A percentile compares a stretch with the other conserved stretches of the same genome.
Evolutionary conservation across 2,329 filamentous ascomycete species (phyloP).

Genomic region (Xylariaceae sp.): DNA sequence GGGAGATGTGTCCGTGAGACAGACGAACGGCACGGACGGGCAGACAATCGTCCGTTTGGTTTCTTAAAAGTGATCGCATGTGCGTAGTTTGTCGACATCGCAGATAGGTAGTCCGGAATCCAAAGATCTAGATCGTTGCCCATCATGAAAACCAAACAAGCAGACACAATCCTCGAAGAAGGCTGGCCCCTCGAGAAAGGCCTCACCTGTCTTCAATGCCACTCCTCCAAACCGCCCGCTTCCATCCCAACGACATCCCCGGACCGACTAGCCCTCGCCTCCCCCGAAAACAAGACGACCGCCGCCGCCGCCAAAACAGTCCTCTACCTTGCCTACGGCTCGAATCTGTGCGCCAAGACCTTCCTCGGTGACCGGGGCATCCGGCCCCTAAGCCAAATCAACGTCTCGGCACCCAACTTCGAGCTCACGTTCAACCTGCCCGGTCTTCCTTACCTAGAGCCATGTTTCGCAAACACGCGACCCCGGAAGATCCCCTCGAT

Average conservation of each 20-base stretch:
- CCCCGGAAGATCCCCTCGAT: slow-evolving; percentile 48
- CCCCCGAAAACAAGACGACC: slow-evolving; percentile 17
- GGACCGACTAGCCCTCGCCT: slow-evolving; percentile 36
- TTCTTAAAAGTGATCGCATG: too few relatives aligned
- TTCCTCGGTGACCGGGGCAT: slow-evolving; percentile 76
- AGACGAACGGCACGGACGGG: too few relatives aligned
- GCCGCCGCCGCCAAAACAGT: slow-evolving; percentile 42
- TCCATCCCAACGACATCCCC: slow-evolving; percentile 36
- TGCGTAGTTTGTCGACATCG: too few relatives aligned
- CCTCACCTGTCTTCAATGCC: too few relatives aligned
- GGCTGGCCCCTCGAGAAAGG: too few relatives aligned
- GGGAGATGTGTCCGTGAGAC: too few relatives aligned
- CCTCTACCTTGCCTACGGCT: slow-evolving; percentile 85
- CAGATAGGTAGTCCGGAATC: too few relatives aligned
- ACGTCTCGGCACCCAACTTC: slow-evolving; percentile 75
- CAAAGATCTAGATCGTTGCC: too few relatives aligned
- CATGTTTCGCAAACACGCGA: slow-evolving; percentile 83
- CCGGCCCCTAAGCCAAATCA: slow-evolving; percentile 71
- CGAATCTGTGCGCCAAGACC: slow-evolving; percentile 75
- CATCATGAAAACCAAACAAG: not conserved
- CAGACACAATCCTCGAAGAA: not conserved
- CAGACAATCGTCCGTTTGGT: too few relatives aligned
- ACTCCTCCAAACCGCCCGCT: slow-evolving; percentile 13
- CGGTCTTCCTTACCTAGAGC: slow-evolving; percentile 80
- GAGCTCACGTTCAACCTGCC: slow-evolving; percentile 79